A percentile compares a stretch with the other conserved stretches of the same genome.
Conservation (phyloP, 495 filamentous ascomycete genomes). For the Hypoxylon intermedium region DNA sequence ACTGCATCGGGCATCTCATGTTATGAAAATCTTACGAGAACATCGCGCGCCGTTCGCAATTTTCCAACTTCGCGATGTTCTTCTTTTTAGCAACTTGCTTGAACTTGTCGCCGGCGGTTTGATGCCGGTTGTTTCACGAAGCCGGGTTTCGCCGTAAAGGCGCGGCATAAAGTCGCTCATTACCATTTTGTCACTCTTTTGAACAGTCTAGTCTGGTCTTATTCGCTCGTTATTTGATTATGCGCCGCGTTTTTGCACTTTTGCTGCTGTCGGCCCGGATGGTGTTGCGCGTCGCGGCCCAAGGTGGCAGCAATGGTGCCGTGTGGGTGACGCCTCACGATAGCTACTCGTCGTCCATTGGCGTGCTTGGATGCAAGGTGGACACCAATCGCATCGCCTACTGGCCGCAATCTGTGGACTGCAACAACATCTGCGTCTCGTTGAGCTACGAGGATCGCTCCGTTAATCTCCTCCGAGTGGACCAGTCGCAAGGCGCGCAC, state of each 20-base stretch:
- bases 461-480: constrained; percentile 55
- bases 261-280: constrained; percentile 7
- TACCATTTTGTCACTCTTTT: constrained; percentile 16
- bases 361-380: constrained; percentile 59
- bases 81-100: constrained; percentile 15
- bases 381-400: constrained; percentile 58
- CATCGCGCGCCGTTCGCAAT: constrained; percentile 12
- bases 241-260: constrained; percentile 29
- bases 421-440: constrained; percentile 55
- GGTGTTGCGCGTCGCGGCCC: constrained; percentile 36
- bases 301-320: constrained; percentile 39
- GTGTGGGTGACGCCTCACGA: constrained; percentile 60
- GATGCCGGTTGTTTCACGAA: constrained; percentile 20
- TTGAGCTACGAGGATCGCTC: constrained; percentile 51
- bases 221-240: constrained; percentile 21
- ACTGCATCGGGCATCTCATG: constrained; percentile 32
- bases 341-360: constrained; percentile 56
- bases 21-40: constrained; percentile 26
- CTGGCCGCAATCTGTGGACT: constrained; percentile 57
- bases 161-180: constrained; percentile 25
- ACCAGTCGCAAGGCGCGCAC: constrained; percentile 56
- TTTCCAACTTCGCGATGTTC: constrained; percentile 6
- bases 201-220: neutral
- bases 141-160: constrained; percentile 19
- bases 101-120: constrained; percentile 10